Conservation (phyloP, 257 asterid species). For the Solanum boliviense region DNA sequence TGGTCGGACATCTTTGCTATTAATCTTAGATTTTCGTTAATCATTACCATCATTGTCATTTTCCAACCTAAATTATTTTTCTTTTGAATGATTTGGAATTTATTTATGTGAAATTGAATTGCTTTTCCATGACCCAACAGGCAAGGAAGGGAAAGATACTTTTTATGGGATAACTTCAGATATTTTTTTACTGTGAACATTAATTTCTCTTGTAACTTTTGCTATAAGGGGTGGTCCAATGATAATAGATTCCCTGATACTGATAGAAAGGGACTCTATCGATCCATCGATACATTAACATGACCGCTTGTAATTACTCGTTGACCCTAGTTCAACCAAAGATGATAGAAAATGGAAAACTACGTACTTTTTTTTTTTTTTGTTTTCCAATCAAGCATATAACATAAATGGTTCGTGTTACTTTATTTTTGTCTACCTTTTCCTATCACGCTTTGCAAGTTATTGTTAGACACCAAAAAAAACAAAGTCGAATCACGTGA, state of each 20-base stretch:
- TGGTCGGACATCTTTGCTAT: neutral
- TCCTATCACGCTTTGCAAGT: neutral
- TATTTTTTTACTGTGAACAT: no score
- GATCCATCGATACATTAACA: no score
- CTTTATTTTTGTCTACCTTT: neutral
- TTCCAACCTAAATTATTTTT: neutral
- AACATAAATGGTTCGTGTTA: neutral
- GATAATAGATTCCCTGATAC: neutral
- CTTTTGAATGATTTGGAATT: neutral
- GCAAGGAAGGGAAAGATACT: no score
- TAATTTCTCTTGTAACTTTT: no score
- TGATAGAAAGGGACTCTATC: no score
- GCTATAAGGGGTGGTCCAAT: no score
- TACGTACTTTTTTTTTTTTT: neutral
- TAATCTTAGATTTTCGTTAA: neutral
- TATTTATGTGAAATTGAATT: neutral
- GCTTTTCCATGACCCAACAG: neutral
- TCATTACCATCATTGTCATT: neutral
- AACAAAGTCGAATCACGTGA: neutral
- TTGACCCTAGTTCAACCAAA: neutral
- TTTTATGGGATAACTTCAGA: neutral
- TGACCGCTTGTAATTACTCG: neutral
- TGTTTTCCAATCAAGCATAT: neutral
- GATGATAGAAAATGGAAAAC: neutral
- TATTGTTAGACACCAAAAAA: neutral